Base-by-base conservation (phyloP, 2,329 filamentous ascomycete species). In the Corniculantispora saksenae region DNA sequence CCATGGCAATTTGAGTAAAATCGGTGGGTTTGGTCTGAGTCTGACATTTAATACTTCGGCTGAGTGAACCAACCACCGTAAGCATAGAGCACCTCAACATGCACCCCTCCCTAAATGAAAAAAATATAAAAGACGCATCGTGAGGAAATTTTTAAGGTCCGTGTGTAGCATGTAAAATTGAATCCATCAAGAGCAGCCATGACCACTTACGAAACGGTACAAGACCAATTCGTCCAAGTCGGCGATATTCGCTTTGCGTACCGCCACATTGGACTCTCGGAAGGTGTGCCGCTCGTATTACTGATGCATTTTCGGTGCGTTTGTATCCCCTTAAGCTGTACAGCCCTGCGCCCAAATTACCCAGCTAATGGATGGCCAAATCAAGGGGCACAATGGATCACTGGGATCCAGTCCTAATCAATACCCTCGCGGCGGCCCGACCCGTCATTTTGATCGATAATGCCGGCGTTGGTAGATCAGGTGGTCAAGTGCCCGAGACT, bases 371-470 rank as follows among this genome's bases (percentile, higher is more conserved):
- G 6, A 9, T 21, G 17, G 9, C 6, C 15, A 19, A 6, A 40
- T 48, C 23, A 32, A 78, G 76, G 61, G 74, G 76, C 23, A 78
- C 75, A 9, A 77, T 78, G 74, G 76, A 79, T 40, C 72, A 77
- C 10, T 78, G 77, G 75, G 80, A 83, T 66, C 80, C 81, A 8
- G 72, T 76, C 1, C 70, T 85, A 32, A 67, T 84, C 71, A 82
- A 83, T 63, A 72, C 74, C 27, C 73, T 85, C 21, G 78, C 80
- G 1, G 69, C 72, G 1, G 70, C 68, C 10, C 79, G 83, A 0
- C 77, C 78, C 5, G 70, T 84, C 21, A 70, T 85, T 32, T 73
- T 83, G 47, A 76, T 82, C 68, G 82, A 85, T 74, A 81, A 81
- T 66, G 74, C 79, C 1, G 83, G 83, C 35, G 77, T 83, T 10